Evolutionary conservation across 768 basidiomycete species (phyloP).

Genomic region (Lyophyllum decastes): DNA sequence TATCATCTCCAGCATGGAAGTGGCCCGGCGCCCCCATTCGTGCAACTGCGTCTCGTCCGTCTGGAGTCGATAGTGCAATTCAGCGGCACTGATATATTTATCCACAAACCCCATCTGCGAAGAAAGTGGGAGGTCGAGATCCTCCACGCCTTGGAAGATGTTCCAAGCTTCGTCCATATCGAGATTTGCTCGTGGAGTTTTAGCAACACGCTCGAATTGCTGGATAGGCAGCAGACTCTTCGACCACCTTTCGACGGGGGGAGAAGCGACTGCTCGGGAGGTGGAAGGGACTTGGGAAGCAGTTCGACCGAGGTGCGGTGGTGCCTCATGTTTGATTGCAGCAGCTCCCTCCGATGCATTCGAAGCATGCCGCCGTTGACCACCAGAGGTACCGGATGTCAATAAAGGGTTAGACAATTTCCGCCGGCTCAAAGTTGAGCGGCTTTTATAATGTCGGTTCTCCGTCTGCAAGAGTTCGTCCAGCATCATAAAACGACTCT

Average conservation of each 20-base stretch:
- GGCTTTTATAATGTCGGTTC: conserved; percentile 7
- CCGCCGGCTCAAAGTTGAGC: background rate
- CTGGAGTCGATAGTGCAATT: conserved; percentile 5
- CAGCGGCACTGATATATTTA: conserved; percentile 28
- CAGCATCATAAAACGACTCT: conserved; percentile 37
- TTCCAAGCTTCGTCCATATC: conserved; percentile 42
- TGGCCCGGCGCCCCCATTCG: background rate
- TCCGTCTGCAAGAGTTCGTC: conserved; percentile 28
- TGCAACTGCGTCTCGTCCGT: background rate
- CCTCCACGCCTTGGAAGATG: conserved; percentile 29
- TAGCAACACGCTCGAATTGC: conserved; percentile 7
- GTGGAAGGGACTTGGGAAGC: background rate
- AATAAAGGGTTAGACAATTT: background rate
- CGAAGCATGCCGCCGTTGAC: conserved; percentile 28
- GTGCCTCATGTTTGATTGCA: background rate
- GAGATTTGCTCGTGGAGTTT: conserved; percentile 19
- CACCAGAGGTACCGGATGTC: background rate
- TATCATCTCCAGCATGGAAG: background rate
- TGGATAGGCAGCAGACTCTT: background rate
- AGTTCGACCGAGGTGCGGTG: background rate
- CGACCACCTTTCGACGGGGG: background rate
- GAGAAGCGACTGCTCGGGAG: background rate
- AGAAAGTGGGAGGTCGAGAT: conserved; percentile 8
- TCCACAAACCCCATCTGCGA: conserved; percentile 17
- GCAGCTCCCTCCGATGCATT: conserved; percentile 13